A percentile compares a stretch with the other conserved stretches of the same genome.
Evolutionary conservation across 371 early-diverging fungal genomes (phyloP).

Genomic region (Chytridium lagenaria): DNA sequence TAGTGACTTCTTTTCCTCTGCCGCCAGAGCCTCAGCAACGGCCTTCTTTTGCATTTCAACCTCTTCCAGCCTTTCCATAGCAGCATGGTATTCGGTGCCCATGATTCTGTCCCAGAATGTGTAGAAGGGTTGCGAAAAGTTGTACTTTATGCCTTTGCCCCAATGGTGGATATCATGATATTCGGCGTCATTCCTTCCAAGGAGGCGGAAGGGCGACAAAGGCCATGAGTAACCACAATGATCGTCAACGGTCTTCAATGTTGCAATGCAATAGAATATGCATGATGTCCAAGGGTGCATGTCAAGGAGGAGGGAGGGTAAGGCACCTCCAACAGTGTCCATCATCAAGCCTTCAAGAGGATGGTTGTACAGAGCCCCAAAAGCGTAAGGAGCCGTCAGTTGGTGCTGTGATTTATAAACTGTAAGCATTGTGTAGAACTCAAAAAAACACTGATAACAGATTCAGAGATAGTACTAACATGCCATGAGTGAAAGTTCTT

Average conservation of each 20-base stretch:
- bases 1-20: no score
- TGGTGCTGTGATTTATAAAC: no score
- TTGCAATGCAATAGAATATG: constrained; percentile 74
- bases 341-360: constrained; percentile 78
- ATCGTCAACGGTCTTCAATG: constrained; percentile 82
- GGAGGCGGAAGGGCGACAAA: constrained; percentile 65
- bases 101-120: constrained; percentile 77
- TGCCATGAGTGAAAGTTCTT: constrained; percentile 77
- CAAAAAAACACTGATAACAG: no score
- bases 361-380: constrained; percentile 84
- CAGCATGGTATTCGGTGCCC: constrained; percentile 57
- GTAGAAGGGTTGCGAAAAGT: constrained; percentile 69
- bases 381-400: constrained; percentile 77
- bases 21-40: constrained; percentile 1
- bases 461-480: no score
- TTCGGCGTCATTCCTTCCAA: constrained; percentile 72
- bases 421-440: no score
- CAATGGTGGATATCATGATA: constrained; percentile 61
- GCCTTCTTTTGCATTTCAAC: background rate
- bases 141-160: constrained; percentile 55
- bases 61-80: constrained; percentile 35
- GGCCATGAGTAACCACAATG: constrained; percentile 84
- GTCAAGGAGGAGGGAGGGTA: constrained; percentile 69
- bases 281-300: constrained; percentile 73
- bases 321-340: constrained; percentile 73